Evolutionary conservation across 495 filamentous ascomycete genomes (phyloP), one percentile per base, ranked within the genome.

Genomic region (Neurospora sp.): DNA sequence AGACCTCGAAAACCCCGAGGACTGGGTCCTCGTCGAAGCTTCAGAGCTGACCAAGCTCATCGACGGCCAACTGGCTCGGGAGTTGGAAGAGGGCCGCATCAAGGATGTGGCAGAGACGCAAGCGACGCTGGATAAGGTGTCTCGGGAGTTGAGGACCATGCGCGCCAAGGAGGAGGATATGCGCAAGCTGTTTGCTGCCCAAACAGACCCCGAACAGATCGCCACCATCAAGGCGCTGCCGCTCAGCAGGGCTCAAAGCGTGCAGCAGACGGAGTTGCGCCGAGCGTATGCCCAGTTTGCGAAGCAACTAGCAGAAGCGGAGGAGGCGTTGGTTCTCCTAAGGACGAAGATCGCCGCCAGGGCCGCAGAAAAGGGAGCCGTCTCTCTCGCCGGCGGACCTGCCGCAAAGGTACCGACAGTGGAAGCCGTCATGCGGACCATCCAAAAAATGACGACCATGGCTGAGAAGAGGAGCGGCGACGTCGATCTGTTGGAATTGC

Each of bases 361-460:
- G 23, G 54, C 54, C 14, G 7, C 54, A 3, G 54, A 66, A 66
- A 66, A 66, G 54, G 54, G 54, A 3, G 54, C 54, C 5, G 54
- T 66, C 14, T 66, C 54, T 5, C 27, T 37, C 6, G 85, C 86
- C 2, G 80, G 82, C 11, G 81, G 82, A 39, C 10, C 38, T 2
- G 84, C 84, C 27, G 80, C 82, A 7, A 82, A 83, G 23, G 83
- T 82, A 2, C 96, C 96, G 3, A 98, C 95, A 0, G 91, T 97
- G 2, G 96, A 98, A 75, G 93, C 93, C 9, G 93, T 98, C 23
- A 89, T 93, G 60, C 92, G 91, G 70, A 98, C 96, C 7, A 97
- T 99, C 75, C 84, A 85, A 71, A 97, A 96, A 72, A 93, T 99
- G 89, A 98, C 94, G 71, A 89, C 83, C 74, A 97, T 98, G 93